Percentiles rank a stretch among this genome's conserved stretches.
These are phyloP conservation scores for Pharnaceum exiguum DNA, from an alignment of 148 eudicot genomes.

Conservation along the genomic window DNA sequence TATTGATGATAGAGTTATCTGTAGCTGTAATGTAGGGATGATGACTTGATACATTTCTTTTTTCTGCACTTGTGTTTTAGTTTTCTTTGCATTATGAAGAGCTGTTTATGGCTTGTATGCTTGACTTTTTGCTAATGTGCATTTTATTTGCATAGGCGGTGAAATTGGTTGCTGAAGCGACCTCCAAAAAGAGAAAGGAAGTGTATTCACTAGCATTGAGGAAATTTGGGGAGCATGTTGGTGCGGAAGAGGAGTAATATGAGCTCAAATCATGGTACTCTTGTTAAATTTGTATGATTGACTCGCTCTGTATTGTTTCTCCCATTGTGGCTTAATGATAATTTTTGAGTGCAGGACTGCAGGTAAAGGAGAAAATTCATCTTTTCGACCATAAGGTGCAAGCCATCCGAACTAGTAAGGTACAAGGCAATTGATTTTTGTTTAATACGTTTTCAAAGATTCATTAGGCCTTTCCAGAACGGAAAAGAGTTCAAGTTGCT, in stretches of 20 bases:
- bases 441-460: no score
- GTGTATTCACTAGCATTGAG: slow-evolving; percentile 77
- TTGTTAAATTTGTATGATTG: slow-evolving; percentile 2
- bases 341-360: not conserved
- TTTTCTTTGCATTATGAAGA: not conserved
- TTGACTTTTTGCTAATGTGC: not conserved
- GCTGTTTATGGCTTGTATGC: not conserved
- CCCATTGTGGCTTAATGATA: not conserved
- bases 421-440: no score
- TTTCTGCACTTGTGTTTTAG: not conserved
- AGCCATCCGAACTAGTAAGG: not conserved
- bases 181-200: slow-evolving; percentile 68
- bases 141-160: slow-evolving; percentile 54
- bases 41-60: not conserved
- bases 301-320: not conserved
- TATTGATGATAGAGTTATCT: not conserved
- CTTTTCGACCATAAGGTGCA: not conserved
- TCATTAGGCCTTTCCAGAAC: no score
- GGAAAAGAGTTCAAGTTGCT: no score
- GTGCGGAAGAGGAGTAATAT: slow-evolving; percentile 29
- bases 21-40: not conserved
- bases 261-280: slow-evolving; percentile 14
- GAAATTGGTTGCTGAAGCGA: slow-evolving; percentile 80
- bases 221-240: slow-evolving; percentile 63
- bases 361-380: not conserved